Evolutionary conservation across 306 rosid genomes (phyloP), one percentile per base, ranked within the genome.

Genomic region (Sphenostylis stenocarpa): DNA sequence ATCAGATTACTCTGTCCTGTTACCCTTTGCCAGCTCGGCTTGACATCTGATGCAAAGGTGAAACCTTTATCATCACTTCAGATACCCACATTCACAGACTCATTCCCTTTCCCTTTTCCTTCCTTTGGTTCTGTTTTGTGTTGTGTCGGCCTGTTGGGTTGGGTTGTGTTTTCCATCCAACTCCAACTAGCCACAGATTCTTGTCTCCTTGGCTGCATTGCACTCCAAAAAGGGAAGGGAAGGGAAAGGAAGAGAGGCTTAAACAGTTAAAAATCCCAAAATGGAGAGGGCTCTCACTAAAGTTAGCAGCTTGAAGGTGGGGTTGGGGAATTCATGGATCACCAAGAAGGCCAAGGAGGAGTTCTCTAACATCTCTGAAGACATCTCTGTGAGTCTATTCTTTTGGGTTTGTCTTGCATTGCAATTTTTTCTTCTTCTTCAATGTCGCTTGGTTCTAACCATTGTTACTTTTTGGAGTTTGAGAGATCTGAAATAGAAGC

Each of bases 251-350:
- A 41, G 70, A 11, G 49, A 38, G 48, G 70, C 70, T 1, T 15
- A 28, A 57, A 6, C 38, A 4, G n/a, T 14, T 44, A 11, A 2
- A 26, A 13, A 38, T 15, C 49, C 49, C 2, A 65, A 70, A 36
- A 95, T 95, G 98, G 97, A 95, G 92, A 95, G 86, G 68, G 98
- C 97, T 85, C 88, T 95, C 19, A 95, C 97, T 2, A 92, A 86
- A 71, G 97, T 92, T 36, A 48, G 72, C 53, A 95, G 98, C 89
- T 80, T 95, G 67, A 95, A 92, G 85, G 84, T 92, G 58, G 97
- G 79, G 78, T 34, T 81, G 38, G 85, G 97, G 16, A 86, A 71
- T 69, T 92, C 88, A 60, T 95, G 98, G 98, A 89, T 95, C 82
- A 73, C 96, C 15, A 92, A 90, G 88, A 92, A 90, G 81, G 98